Percentiles rank a stretch among this genome's conserved stretches.
These are phyloP conservation scores for Paracoccidioides lutzii DNA, from an alignment of 2,329 filamentous ascomycete species.

Conservation along the genomic window DNA sequence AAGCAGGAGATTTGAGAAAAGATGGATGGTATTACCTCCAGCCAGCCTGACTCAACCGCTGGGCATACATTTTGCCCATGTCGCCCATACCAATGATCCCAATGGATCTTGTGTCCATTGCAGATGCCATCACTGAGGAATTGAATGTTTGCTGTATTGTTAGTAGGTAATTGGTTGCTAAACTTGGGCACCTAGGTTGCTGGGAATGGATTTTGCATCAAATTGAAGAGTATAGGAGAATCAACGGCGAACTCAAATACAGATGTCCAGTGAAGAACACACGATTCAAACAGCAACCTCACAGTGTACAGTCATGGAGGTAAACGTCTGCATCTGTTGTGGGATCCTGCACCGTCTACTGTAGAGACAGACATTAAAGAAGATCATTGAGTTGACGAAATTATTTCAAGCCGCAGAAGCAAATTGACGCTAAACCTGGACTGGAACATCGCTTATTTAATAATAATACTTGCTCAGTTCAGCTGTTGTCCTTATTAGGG, in stretches of 20 bases:
- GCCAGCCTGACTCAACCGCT: conserved; percentile 73
- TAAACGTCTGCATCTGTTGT: neutral
- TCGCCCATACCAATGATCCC: conserved; percentile 98
- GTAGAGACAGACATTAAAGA: neutral
- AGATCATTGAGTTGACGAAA: neutral
- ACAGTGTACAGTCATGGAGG: neutral
- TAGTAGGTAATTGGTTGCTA: neutral
- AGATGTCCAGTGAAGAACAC: neutral
- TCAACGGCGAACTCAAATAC: neutral
- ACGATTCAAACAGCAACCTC: neutral
- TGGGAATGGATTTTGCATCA: too few relatives aligned
- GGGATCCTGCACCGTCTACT: neutral
- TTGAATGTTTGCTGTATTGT: neutral
- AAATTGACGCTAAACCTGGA: neutral
- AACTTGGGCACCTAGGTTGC: too few relatives aligned
- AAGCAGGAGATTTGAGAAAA: conserved; percentile 7
- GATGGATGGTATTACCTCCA: conserved; percentile 63
- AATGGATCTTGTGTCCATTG: conserved; percentile 53
- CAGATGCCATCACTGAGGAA: conserved; percentile 2
- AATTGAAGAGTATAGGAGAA: neutral
- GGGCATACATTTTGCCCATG: conserved; percentile 98
- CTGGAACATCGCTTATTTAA: neutral
- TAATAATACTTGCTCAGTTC: neutral
- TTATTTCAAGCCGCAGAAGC: neutral
- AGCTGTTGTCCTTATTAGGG: neutral